A percentile compares a stretch with the other conserved stretches of the same genome.
These are phyloP conservation scores for Daldinia decipiens DNA, from an alignment of 495 filamentous ascomycete species.

Conservation along the genomic window DNA sequence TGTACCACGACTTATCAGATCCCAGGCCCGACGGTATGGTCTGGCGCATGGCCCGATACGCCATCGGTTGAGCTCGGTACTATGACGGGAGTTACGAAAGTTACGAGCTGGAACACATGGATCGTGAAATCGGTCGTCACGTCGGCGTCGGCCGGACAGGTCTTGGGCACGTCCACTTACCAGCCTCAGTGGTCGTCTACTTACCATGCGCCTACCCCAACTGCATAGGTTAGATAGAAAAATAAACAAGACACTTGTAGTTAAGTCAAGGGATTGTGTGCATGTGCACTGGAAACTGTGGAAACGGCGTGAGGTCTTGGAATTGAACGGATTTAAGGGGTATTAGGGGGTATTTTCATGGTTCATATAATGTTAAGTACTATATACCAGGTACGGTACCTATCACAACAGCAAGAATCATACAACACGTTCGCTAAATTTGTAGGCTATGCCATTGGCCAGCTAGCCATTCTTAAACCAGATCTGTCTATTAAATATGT, in stretches of 20 bases:
- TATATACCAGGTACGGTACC: too few relatives aligned
- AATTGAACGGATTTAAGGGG: too few relatives aligned
- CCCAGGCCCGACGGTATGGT: constrained; percentile 49
- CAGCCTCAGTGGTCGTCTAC: neutral
- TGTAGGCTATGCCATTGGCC: neutral
- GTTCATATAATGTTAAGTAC: too few relatives aligned
- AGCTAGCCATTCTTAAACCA: neutral
- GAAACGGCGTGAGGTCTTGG: too few relatives aligned
- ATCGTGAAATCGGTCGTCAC: constrained; percentile 42
- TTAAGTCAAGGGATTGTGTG: neutral
- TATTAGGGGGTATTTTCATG: too few relatives aligned
- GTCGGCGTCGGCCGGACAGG: neutral
- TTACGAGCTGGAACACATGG: constrained; percentile 50
- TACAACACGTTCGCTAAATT: neutral
- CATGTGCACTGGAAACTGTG: too few relatives aligned
- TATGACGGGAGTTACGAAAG: constrained; percentile 37
- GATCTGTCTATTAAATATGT: neutral
- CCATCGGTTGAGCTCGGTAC: constrained; percentile 44
- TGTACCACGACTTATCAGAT: constrained; percentile 47
- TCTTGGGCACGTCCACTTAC: neutral
- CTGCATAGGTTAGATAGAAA: neutral
- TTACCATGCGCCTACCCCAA: neutral
- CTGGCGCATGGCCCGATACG: constrained; percentile 50
- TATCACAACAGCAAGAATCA: too few relatives aligned
- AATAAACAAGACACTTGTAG: neutral